phyloP scores from a whole-genome alignment of 495 filamentous ascomycete species.

The Cetradonia linearis region DNA sequence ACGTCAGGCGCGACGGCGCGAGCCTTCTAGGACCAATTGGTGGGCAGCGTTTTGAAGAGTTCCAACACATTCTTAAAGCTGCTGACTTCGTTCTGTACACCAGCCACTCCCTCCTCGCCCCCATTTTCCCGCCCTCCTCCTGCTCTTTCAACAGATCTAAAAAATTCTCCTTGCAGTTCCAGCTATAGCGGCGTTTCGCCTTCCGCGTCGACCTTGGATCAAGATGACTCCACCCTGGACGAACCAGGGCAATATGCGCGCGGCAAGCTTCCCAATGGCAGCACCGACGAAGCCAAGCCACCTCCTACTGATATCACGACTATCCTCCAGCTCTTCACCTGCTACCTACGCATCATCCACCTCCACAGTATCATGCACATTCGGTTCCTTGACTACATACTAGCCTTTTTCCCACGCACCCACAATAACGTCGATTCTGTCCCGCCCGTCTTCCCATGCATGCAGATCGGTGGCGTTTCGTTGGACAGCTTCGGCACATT shows the following conservation, averaged over 20 bases:
- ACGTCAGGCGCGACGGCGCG: neutral
- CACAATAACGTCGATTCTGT: neutral
- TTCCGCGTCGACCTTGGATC: neutral
- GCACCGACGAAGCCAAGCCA: neutral
- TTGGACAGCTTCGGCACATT: slow-evolving; percentile 10
- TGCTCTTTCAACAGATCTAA: neutral
- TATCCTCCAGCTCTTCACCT: slow-evolving; percentile 16
- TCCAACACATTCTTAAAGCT: slow-evolving; percentile 14
- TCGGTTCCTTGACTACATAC: slow-evolving; percentile 9
- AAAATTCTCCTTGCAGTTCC: neutral
- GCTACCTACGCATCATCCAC: slow-evolving; percentile 16
- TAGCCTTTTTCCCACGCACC: neutral
- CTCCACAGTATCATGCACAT: slow-evolving; percentile 18
- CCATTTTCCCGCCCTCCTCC: neutral
- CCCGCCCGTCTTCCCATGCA: slow-evolving; percentile 12
- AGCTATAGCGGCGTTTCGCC: slow-evolving; percentile 10
- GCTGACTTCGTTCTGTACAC: slow-evolving; percentile 9
- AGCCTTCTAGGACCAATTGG: slow-evolving; percentile 5
- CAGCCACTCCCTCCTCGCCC: neutral
- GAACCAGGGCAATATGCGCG: neutral
- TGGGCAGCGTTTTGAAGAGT: slow-evolving; percentile 15
- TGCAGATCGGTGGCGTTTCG: slow-evolving; percentile 17
- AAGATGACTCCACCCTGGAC: slow-evolving; percentile 4
- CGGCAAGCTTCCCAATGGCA: neutral
- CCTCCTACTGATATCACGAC: slow-evolving; percentile 11